Evolutionary conservation across 2,329 filamentous ascomycete genomes (phyloP), one percentile per base, ranked within the genome.

Genomic region (Stachybotrys chlorohalonatus): DNA sequence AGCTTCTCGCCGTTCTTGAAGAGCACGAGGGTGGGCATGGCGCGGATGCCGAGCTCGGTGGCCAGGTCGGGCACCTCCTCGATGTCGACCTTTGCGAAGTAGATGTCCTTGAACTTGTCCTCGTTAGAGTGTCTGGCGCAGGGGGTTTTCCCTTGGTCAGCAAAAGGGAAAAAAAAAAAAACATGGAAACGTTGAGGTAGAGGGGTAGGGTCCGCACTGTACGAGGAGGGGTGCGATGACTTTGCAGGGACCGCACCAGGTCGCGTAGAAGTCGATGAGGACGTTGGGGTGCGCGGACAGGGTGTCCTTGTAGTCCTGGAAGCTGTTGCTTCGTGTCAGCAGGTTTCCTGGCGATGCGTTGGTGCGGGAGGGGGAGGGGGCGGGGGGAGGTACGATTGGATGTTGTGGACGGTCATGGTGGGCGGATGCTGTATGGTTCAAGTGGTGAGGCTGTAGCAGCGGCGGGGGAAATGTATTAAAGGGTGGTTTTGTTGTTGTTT

Each of bases 171-270:
- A 3, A 36, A 36, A 7, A 24, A 24, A 2, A 24, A 3, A 36
- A 36, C 13, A 16, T 6, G 7, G 39, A 39, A 36, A 30, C 5
- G 11, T 47, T 17, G 47, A 47, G 47, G 30, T 15, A 52, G 48
- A 11, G 46, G 36, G 49, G n/a, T 32, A 47, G 36, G 51, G 63
- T 17, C 24, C 24, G 24, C 56, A 68, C 64, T 63, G 60, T 52
- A 64, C 60, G 55, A 95, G 75, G 58, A 84, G 72, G 55, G 92
- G 92, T 32, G 90, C 83, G 64, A 96, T 93, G 62, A 85, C 80
- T 78, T 92, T 95, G 87, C 92, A 96, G 56, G 92, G 92, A 58
- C 90, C 90, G 78, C 92, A 96, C 92, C 92, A 96, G 59, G 78
- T 84, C 55, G 92, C 92, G 72, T 87, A 91, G 76, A 84, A 91